Percentiles rank a stretch among this genome's conserved stretches.
phyloP scores from a whole-genome alignment of 192 early-diverging fungal species.

The Mortierella alpina region DNA sequence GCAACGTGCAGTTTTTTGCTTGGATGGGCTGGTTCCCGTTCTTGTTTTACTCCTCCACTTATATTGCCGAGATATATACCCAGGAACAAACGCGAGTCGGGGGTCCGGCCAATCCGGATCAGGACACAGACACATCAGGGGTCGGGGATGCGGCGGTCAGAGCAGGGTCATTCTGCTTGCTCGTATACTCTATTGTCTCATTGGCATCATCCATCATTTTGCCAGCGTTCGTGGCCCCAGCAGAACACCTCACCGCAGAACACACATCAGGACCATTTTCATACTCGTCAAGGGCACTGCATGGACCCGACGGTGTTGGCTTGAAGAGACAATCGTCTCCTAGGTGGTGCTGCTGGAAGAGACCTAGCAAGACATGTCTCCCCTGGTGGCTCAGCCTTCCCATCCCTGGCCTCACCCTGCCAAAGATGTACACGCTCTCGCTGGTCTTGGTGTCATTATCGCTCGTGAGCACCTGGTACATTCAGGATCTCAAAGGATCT shows the following conservation, averaged over 20 bases:
- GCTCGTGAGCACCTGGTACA: slow-evolving; percentile 75
- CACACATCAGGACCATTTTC: slow-evolving; percentile 21
- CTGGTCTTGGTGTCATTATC: slow-evolving; percentile 75
- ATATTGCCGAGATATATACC: slow-evolving; percentile 65
- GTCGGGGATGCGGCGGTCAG: slow-evolving; percentile 71
- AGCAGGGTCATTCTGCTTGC: slow-evolving; percentile 88
- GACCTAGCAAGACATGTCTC: not conserved
- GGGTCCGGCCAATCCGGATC: slow-evolving; percentile 17
- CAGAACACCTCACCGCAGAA: slow-evolving; percentile 1
- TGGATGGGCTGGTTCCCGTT: slow-evolving; percentile 99
- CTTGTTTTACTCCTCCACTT: slow-evolving; percentile 79
- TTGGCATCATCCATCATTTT: slow-evolving; percentile 64
- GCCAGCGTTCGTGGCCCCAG: slow-evolving; percentile 54
- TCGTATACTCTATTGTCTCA: slow-evolving; percentile 85
- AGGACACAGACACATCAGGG: slow-evolving; percentile 10
- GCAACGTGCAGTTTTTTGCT: slow-evolving; percentile 94
- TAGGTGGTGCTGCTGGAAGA: too few relatives aligned
- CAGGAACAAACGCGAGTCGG: slow-evolving; percentile 11
- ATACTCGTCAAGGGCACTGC: not conserved
- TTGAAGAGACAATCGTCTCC: too few relatives aligned
- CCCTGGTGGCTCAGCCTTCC: slow-evolving; percentile 31
- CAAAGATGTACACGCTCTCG: slow-evolving; percentile 77
- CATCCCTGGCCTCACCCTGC: slow-evolving; percentile 48
- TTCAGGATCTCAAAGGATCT: slow-evolving; percentile 64
- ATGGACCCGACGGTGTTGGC: not conserved